These are phyloP conservation scores for Suhomyces faveliae DNA, from an alignment of 805 yeast genomes.

Conservation along the genomic window DNA sequence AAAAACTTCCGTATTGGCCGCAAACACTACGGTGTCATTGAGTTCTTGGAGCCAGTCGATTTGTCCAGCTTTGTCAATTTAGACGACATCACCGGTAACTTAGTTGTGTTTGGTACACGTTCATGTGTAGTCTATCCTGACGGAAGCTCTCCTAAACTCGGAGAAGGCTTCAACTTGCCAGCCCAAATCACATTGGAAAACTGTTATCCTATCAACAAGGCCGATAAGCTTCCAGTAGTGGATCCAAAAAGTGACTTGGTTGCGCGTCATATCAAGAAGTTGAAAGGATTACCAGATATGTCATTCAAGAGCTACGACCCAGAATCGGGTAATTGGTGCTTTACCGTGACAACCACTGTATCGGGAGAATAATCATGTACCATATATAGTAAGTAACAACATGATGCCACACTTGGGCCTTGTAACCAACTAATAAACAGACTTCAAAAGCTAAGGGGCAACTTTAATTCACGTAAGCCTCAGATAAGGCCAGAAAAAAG, in stretches of 20 bases:
- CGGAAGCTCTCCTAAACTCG: slow-evolving; percentile 57
- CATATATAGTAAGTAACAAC: background rate
- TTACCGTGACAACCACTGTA: slow-evolving; percentile 44
- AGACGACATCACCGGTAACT: slow-evolving; percentile 61
- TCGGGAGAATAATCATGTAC: background rate
- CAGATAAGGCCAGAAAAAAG: background rate
- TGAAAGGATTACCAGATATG: slow-evolving; percentile 58
- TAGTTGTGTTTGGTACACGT: slow-evolving; percentile 60
- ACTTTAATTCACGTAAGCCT: background rate
- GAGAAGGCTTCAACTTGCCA: slow-evolving; percentile 82
- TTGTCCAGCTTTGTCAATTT: slow-evolving; percentile 62
- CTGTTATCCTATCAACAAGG: slow-evolving; percentile 76
- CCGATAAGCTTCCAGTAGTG: slow-evolving; percentile 67
- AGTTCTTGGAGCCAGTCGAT: slow-evolving; percentile 81
- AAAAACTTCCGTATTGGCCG: slow-evolving; percentile 74
- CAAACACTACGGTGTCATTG: slow-evolving; percentile 70
- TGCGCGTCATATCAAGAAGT: slow-evolving; percentile 62
- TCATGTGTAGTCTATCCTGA: slow-evolving; percentile 74
- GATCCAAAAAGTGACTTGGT: slow-evolving; percentile 76
- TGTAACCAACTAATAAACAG: background rate
- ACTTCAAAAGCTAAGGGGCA: background rate
- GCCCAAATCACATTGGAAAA: slow-evolving; percentile 72
- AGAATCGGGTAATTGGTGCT: slow-evolving; percentile 68
- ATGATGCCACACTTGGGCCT: background rate
- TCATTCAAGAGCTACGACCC: slow-evolving; percentile 78